phyloP scores from a whole-genome alignment of 257 asterid species.

The Forsythia viridissima region DNA sequence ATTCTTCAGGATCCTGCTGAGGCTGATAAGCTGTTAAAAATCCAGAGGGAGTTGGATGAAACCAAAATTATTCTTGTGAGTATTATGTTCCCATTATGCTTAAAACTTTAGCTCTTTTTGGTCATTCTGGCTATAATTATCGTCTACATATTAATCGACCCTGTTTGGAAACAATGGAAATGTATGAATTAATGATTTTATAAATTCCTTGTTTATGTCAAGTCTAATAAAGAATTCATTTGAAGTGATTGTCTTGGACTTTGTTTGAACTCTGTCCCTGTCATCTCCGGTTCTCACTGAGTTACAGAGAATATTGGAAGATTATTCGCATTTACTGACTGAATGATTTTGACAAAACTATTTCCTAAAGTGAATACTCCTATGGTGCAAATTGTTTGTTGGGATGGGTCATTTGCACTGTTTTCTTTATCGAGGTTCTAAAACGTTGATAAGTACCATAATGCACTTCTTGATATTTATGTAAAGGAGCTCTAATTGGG shows the following conservation, averaged over 20 bases:
- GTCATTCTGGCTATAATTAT: neutral
- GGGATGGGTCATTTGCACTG: neutral
- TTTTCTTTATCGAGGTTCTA: neutral
- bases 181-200: too few relatives aligned
- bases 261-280: neutral
- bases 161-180: too few relatives aligned
- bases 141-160: neutral
- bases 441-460: neutral
- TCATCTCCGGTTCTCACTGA: neutral
- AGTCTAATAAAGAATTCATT: too few relatives aligned
- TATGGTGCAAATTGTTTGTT: neutral
- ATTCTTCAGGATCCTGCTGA: constrained; percentile 84
- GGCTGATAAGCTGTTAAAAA: constrained; percentile 89
- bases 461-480: neutral
- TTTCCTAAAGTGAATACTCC: neutral
- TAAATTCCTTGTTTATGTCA: too few relatives aligned
- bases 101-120: neutral
- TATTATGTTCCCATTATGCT: constrained; percentile 18
- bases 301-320: neutral
- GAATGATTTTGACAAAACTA: neutral
- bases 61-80: constrained; percentile 94
- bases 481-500: neutral
- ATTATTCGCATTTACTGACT: neutral
- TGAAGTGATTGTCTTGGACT: neutral
- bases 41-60: constrained; percentile 94